These are phyloP conservation scores for Diplotaxis tenuifolia DNA, from an alignment of 345 rosid species.

Conservation along the genomic window DNA sequence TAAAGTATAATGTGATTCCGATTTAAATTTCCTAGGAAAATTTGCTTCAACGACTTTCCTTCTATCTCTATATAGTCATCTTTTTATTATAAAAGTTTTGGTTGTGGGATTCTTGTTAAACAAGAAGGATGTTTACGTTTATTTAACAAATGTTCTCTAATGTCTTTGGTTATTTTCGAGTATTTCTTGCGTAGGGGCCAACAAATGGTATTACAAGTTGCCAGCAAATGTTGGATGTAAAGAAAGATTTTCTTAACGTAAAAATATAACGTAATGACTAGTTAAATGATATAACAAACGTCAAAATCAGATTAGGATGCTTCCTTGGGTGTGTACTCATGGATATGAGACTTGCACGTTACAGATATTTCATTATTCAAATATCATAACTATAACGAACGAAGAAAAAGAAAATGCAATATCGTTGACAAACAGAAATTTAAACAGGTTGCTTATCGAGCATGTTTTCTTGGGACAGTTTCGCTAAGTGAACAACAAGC, in stretches of 20 bases:
- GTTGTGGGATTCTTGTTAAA: neutral
- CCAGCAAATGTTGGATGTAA: neutral
- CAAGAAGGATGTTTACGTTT: neutral
- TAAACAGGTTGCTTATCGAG: neutral
- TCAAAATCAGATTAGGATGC: neutral
- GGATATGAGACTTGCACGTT: constrained; percentile 22
- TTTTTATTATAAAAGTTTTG: neutral
- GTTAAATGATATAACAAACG: constrained; percentile 4
- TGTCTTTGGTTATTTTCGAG: neutral
- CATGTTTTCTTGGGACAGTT: neutral
- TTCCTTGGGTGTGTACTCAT: constrained; percentile 14
- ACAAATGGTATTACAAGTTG: neutral
- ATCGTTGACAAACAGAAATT: neutral
- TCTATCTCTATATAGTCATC: neutral
- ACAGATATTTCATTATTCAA: neutral
- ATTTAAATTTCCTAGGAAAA: neutral
- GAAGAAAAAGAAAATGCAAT: neutral
- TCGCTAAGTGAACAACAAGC: neutral
- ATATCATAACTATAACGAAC: neutral
- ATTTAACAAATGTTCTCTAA: neutral
- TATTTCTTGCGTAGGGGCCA: neutral
- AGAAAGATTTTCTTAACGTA: neutral
- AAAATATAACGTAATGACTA: neutral
- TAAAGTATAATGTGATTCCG: constrained; percentile 1
- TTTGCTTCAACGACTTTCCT: neutral